phyloP scores from a whole-genome alignment of 2,329 filamentous ascomycete species.

The Hymenoscyphus fructigenus region DNA sequence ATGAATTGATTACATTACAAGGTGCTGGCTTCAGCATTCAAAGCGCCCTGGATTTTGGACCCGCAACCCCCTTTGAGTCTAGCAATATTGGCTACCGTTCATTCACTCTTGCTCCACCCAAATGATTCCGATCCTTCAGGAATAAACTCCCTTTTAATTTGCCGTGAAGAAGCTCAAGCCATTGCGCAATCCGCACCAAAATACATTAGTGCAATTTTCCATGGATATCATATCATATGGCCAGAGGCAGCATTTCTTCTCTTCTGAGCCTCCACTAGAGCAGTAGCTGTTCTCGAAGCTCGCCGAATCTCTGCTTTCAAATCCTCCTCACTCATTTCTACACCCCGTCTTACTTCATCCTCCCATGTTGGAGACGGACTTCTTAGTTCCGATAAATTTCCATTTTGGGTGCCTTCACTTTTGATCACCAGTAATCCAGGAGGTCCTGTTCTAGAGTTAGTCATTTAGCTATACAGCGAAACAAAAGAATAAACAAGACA shows the following conservation, averaged over 20 bases:
- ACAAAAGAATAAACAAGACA: not conserved
- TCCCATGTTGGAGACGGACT: not conserved
- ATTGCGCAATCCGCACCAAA: constrained; percentile 48
- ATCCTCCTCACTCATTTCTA: not conserved
- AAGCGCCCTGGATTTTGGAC: constrained; percentile 40
- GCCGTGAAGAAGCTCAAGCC: constrained; percentile 49
- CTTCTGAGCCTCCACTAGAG: not conserved
- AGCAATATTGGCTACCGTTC: constrained; percentile 49
- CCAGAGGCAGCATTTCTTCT: not conserved
- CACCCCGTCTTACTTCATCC: not conserved
- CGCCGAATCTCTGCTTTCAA: not conserved
- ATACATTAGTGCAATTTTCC: constrained; percentile 22
- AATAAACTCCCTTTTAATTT: constrained; percentile 43
- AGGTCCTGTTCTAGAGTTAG: not conserved
- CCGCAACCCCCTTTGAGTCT: constrained; percentile 45
- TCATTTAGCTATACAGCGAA: not conserved
- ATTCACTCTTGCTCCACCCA: constrained; percentile 47
- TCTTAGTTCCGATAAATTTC: not conserved
- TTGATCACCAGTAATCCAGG: not conserved
- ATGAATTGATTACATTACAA: too few species aligned
- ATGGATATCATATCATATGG: too few species aligned
- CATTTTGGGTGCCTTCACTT: not conserved
- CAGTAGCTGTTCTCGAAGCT: not conserved
- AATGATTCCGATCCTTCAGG: constrained; percentile 31
- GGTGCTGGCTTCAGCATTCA: constrained; percentile 32